Evolutionary conservation across 495 filamentous ascomycete species (phyloP), one percentile per base, ranked within the genome.

Genomic region (Rostrohypoxylon terebratum): DNA sequence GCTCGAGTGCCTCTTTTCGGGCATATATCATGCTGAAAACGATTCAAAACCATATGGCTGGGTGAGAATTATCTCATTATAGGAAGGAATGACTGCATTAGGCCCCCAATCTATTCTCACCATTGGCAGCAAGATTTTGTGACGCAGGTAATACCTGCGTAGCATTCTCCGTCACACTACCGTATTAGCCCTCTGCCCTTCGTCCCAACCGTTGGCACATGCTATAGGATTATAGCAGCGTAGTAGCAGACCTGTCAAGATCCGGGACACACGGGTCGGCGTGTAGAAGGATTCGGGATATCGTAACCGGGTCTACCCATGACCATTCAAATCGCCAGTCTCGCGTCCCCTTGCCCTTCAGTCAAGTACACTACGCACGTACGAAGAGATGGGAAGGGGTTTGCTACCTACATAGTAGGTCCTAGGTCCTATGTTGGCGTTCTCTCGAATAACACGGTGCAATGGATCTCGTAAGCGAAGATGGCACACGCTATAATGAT

Each of bases 41-140:
- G 28, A 28, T 5, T 28, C 28, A 28, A 5, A 59, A 25, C 55
- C 53, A 51, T 50, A 63, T 51, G 66, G 51, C 66, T 69, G 36
- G 23, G 59, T 59, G 59, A 63, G 51, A 58, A 55, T 59, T 36
- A 58, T 23, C 53, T 66, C 23, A 58, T 62, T 31, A 10, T 23
- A 21, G 38, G 4, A 9, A 31, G 1, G 20, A 23, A 64, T 64
- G 61, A 64, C 61, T 42, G n/a, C 61, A 57, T 31, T 42, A 33
- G 36, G 23, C 5, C 25, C 51, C 48, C 55, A 25, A 40, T n/a
- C 23, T 13, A 58, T 40, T 9, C 18, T 16, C 51, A 16, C 14
- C 28, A 28, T 25, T 8, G 8, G 25, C 9, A 25, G 3, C 50
- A 54, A 54, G 38, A 28, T 21, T 58, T 38, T 21, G 14, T 40